Conservation (phyloP, 441 rosid genomes). For the Populus trichocarpa region DNA sequence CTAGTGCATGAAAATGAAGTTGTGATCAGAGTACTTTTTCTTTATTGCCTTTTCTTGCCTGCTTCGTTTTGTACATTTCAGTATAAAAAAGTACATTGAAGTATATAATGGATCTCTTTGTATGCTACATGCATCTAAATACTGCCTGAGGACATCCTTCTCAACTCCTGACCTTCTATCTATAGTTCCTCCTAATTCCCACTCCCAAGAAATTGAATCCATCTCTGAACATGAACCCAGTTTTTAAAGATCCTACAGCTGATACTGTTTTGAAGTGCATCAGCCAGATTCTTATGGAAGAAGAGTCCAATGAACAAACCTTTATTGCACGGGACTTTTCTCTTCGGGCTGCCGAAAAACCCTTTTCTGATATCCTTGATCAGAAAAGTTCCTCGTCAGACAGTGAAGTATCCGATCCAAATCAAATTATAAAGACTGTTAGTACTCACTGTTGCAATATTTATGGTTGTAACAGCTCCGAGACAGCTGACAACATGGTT, state of each 20-base stretch:
- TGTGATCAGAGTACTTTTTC: neutral
- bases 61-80: neutral
- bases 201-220: neutral
- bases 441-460: neutral
- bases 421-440: slow-evolving; percentile 16
- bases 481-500: neutral
- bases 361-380: slow-evolving; percentile 27
- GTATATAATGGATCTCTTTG: too few species aligned
- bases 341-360: slow-evolving; percentile 31
- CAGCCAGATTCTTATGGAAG: slow-evolving; percentile 25
- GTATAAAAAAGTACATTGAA: neutral
- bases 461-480: neutral
- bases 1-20: neutral
- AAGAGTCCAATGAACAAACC: slow-evolving; percentile 24
- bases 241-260: neutral
- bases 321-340: slow-evolving; percentile 30
- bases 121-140: neutral
- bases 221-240: slow-evolving; percentile 1
- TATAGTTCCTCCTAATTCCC: neutral
- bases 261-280: slow-evolving; percentile 16
- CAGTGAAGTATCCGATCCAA: neutral
- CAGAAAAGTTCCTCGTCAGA: slow-evolving; percentile 14
- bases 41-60: neutral
- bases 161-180: neutral
- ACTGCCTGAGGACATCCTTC: neutral